Evolutionary conservation across 2,329 filamentous ascomycete species (phyloP), one percentile per base, ranked within the genome.

Genomic region (Colletotrichum shisoi): DNA sequence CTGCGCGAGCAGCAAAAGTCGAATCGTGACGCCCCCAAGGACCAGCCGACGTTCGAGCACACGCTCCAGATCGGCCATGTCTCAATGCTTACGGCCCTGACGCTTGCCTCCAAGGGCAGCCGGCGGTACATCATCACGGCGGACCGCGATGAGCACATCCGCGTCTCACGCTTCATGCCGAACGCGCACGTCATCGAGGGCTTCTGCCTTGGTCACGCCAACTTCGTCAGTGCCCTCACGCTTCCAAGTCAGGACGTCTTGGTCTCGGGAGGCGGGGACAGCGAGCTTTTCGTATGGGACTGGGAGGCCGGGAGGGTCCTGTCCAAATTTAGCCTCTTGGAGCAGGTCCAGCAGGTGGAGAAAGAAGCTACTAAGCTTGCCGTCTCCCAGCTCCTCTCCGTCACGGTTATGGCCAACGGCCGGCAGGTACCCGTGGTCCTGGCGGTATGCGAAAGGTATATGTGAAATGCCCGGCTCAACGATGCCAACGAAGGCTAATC

Each of bases 61-160:
- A 86, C 89, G 44, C 82, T 97, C 0, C 82, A 97, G 8, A 87
- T 99, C 0, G 95, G 95, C 13, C 95, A 99, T 78, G 95, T 99
- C 15, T 97, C 94, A 0, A 91, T 98, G 87, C 86, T 99, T 57
- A 97, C 94, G 1, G 89, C 92, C 73, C 76, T 97, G 58, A 78
- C 82, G 2, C 82, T 87, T 48, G 84, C 83, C 6, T 80, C 74
- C 75, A 82, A 71, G 69, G 79, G 71, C 67, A 76, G 72, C 27
- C 76, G 76, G 34, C 77, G 76, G 17, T 87, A 86, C 71, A 85
- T 88, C 74, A 70, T 88, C 71, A 87, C 86, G 0, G 81, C 80
- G 6, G 83, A 87, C 70, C 81, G 85, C 13, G 85, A 87, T 74
- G 82, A 88, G 71, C 95, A 99, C 78, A 94, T 99, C 73, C 91